Base-by-base conservation (phyloP, 192 early-diverging fungal species). In the Rhizophagus prolifer region DNA sequence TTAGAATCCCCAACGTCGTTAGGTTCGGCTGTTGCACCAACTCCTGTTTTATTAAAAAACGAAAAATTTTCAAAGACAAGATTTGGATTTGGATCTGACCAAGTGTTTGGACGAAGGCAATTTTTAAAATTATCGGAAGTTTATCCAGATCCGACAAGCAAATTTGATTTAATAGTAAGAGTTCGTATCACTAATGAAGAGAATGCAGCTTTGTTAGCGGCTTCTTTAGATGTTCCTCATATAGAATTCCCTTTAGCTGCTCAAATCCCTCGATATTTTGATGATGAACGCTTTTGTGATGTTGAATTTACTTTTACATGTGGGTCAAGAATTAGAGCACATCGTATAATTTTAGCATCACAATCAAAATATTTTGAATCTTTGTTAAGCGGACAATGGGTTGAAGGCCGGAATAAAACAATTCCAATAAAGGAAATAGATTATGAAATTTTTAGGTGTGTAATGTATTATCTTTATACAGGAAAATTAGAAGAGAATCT, bases 401-500 rank as follows among this genome's bases (percentile, higher is more conserved):
- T 67, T 3, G 65, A 67, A 44, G 65, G 65, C 21, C 65, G 65
- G n/a, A 67, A 36, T 38, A 67, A 67, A 21, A 38, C 28, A 23
- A 58, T 72, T 58, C 70, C 70, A 0, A 72, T 72, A 28, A 50
- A 54, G n/a, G 70, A 72, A 26, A 54, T 72, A 13, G 47, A 50
- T 31, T 72, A 72, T 34, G 70, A 72, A 58, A 58, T 72, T 30
- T 72, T 72, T 58, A 31, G 54, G 13, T 58, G 47, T 34, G 31
- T 72, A 58, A 28, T 72, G 26, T 72, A 31, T 72, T 72, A 72
- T 50, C 47, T 72, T 14, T 72, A 72, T 14, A 72, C 70, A 23
- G 70, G 70, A 30, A 72, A 72, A 44, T 38, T 67, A n/a, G 65
- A 67, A 67, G 65, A 67, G 41, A 67, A 67, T 67, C 65, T 67